Evolutionary conservation across 148 eudicot genomes (phyloP), one percentile per base, ranked within the genome.

Genomic region (Camellia lanceoleosa): DNA sequence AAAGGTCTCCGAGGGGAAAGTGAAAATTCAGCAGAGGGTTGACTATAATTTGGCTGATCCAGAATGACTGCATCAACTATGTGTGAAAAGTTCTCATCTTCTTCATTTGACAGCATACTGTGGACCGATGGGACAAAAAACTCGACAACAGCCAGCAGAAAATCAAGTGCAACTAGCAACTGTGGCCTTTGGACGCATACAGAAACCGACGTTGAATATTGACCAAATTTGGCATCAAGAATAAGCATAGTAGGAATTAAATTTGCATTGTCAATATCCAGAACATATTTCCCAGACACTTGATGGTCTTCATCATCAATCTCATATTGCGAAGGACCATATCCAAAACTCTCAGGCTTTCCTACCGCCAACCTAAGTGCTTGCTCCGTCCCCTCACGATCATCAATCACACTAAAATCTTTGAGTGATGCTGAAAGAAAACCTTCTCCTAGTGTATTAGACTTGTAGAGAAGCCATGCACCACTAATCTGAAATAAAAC

Each of bases 101-200:
- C 99, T 69, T 89, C 94, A 78, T 87, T 89, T 77, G 92, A 89
- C 73, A 89, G 79, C 82, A 85, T 87, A 83, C 84, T 83, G 68
- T 89, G 89, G 73, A 96, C 87, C 68, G 97, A 80, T 55, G 99
- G 99, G 47, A 91, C 97, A 87, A 96, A 96, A 88, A 93, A 96
- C 81, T 96, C 98, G 63, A 85, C 89, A 59, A 91, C 93, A 68
- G 94, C 99, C 77, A 96, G 77, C 64, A 96, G 90, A 82, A 96
- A 96, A 83, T 96, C 99, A 83, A 96, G 99, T 55, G 99, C 94
- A 80, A 96, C 99, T 58, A 96, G 98, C 84, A 96, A 83, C 63
- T 92, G 99, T 66, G 99, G 99, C 89, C 99, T 91, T 83, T 96
- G 99, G 78, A 93, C 73, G 81, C 94, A 88, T 69, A 96, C 74